Base-by-base conservation (phyloP, 441 rosid genomes). In the Erodium chrysanthum region DNA sequence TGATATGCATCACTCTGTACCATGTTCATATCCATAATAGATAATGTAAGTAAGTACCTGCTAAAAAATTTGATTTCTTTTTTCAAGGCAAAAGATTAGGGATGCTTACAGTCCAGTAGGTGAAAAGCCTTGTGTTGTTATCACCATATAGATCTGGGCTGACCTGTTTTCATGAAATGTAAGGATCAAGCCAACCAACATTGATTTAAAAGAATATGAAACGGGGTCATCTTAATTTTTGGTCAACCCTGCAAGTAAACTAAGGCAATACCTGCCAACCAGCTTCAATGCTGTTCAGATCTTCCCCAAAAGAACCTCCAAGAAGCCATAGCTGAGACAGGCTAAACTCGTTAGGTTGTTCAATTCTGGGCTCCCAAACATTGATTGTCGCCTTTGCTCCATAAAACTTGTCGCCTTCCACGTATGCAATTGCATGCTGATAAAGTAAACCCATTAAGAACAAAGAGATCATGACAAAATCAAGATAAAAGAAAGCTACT, bases 241-340 rank as follows among this genome's bases (percentile, higher is more conserved):
- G 40, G 40, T 35, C 40, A 35, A 35, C 40, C 40, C 40, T 35
- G 1, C 5, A 0, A 35, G 1, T 44, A 1, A 1, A 10, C 9
- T 44, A 44, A 1, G 1, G 15, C 52, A 40, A 37, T 79, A 93
- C 98, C 95, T 93, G 98, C 98, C 97, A 93, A 70, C 98, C 98
- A 76, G 98, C 98, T 86, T 93, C 98, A 54, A 93, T 93, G 72
- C 97, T 93, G 77, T 91, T 93, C 73, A 93, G 96, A 88, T 93
- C 97, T 83, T 93, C 88, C 77, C 97, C 98, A 15, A 93, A 93
- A n/a, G 97, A 88, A 79, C 98, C 97, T 78, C 98, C 98, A 48
- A 93, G 76, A 70, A 93, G 82, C 98, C 98, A 93, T 2, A 93
- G 79, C 88, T 93, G 98, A 68, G 98, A 93, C 77, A 93, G 81